A percentile compares a stretch with the other conserved stretches of the same genome.
phyloP scores from a whole-genome alignment of 2,329 filamentous ascomycete genomes.

The Fusarium buharicum region DNA sequence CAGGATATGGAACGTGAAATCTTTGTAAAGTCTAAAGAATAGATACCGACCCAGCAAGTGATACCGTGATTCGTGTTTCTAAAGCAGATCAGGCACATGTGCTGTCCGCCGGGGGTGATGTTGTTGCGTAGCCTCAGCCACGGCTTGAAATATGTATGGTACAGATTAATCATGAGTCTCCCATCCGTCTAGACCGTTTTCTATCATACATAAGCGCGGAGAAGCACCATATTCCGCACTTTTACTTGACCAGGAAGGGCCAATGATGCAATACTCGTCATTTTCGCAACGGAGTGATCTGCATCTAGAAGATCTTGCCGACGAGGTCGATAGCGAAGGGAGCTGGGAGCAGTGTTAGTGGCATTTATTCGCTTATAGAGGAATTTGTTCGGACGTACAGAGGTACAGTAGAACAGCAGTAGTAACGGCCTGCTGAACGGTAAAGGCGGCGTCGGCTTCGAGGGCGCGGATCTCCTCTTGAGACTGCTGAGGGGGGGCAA shows the following conservation, averaged over 20 bases:
- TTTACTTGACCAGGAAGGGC: slow-evolving; percentile 14
- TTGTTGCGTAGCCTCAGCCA: slow-evolving; percentile 31
- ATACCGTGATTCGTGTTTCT: slow-evolving; percentile 5
- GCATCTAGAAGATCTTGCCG: slow-evolving; percentile 56
- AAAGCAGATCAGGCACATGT: slow-evolving; percentile 3
- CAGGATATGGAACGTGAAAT: slow-evolving; percentile 29
- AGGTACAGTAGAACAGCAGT: slow-evolving; percentile 78
- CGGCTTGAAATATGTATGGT: slow-evolving; percentile 35
- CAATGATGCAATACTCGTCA: slow-evolving; percentile 10
- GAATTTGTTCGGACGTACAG: slow-evolving; percentile 64
- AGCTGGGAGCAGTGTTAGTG: slow-evolving; percentile 52
- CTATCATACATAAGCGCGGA: slow-evolving; percentile 41
- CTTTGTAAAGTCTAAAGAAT: slow-evolving; percentile 28
- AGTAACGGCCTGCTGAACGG: slow-evolving; percentile 73
- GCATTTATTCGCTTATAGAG: not conserved
- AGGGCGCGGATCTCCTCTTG: slow-evolving; percentile 75
- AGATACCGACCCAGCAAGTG: slow-evolving; percentile 17
- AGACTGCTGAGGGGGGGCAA: slow-evolving; percentile 75
- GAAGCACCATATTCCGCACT: slow-evolving; percentile 24
- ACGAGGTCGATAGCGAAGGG: slow-evolving; percentile 68
- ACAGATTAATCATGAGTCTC: slow-evolving; percentile 41
- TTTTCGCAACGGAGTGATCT: slow-evolving; percentile 1
- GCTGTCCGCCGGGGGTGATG: slow-evolving; percentile 23
- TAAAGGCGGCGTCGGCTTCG: slow-evolving; percentile 74
- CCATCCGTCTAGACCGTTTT: slow-evolving; percentile 33